Base-by-base conservation (phyloP, 2,329 filamentous ascomycete species). In the Apiospora pterosperma region DNA sequence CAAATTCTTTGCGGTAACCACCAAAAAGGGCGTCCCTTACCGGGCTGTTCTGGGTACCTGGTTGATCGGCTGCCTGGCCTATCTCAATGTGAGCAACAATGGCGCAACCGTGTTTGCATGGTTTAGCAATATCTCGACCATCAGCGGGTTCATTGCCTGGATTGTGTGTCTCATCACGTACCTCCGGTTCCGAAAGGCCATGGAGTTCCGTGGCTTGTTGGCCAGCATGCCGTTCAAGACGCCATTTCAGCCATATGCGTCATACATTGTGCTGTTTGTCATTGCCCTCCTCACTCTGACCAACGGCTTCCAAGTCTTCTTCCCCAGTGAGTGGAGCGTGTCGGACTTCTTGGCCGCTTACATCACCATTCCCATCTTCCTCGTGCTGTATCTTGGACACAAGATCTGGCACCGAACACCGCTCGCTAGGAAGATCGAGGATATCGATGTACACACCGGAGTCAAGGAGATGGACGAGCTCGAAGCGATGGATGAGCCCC, bases 231-330 rank as follows among this genome's bases (percentile, higher is more conserved):
- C 86, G 0, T 88, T 83, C 79, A 77, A 72, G 61, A 84, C 85
- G 0, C 77, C 78, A 0, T 73, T 82, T 14, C 85, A 88, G 73
- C 86, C 91, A 0, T 93, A 89, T 72, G 87, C 86, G 2, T 85
- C 90, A 0, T 92, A 83, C 71, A 77, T 85, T 63, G 82, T 84
- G 11, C 82, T 92, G 1, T 73, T 84, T 19, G 73, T 87, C 28
- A 84, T 92, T 62, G 73, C 76, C 3, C 77, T 92, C 31, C 80
- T 94, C n/a, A 86, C 84, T 1, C 76, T 94, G 3, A 89, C 92
- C 69, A 92, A 92, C 70, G 92, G 91, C 1, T 95, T 93, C 76
- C 85, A 88, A 39, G 85, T 90, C 16, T 94, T 95, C 74, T 90
- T 90, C 74, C 85, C 87, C 0, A 78, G 81, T 8, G 81, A 88